Percentiles rank a stretch among this genome's conserved stretches.
Conservation (phyloP, 108 stramenopile species). For the Cyclotella choctawhatcheeana region DNA sequence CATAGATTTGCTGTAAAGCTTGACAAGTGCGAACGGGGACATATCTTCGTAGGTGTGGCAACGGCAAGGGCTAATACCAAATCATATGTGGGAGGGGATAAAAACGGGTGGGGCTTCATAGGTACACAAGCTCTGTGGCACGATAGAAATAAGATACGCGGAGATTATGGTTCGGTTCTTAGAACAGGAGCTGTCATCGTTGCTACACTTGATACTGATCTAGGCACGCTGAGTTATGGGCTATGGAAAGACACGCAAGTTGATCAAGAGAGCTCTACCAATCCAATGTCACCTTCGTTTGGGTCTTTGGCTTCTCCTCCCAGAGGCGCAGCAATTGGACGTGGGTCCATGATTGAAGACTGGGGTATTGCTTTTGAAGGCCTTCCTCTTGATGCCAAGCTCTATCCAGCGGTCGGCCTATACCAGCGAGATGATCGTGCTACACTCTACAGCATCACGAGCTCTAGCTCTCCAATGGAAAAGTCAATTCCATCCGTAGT, state of each 20-base stretch:
- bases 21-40: constrained; percentile 91
- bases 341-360: constrained; percentile 67
- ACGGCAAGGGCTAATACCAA: constrained; percentile 85
- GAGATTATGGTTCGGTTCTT: constrained; percentile 81
- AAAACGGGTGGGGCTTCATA: constrained; percentile 97
- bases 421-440: constrained; percentile 85
- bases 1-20: constrained; percentile 86
- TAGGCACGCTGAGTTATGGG: constrained; percentile 80
- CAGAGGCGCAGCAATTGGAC: constrained; percentile 27
- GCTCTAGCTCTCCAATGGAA: constrained; percentile 19
- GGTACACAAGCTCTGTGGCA: constrained; percentile 98
- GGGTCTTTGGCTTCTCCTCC: constrained; percentile 45
- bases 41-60: constrained; percentile 96
- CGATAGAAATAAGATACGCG: constrained; percentile 71
- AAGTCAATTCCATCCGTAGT: constrained; percentile 22
- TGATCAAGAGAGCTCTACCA: constrained; percentile 28
- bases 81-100: constrained; percentile 97
- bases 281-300: constrained; percentile 46
- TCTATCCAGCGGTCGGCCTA: constrained; percentile 87
- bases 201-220: constrained; percentile 83
- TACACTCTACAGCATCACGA: constrained; percentile 69
- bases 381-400: constrained; percentile 73
- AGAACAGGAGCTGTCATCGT: constrained; percentile 82
- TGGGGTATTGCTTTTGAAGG: constrained; percentile 92
- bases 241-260: constrained; percentile 68